These are phyloP conservation scores for Carex myosuroides DNA, from an alignment of 176 grass and related monocot genomes.

Conservation along the genomic window DNA sequence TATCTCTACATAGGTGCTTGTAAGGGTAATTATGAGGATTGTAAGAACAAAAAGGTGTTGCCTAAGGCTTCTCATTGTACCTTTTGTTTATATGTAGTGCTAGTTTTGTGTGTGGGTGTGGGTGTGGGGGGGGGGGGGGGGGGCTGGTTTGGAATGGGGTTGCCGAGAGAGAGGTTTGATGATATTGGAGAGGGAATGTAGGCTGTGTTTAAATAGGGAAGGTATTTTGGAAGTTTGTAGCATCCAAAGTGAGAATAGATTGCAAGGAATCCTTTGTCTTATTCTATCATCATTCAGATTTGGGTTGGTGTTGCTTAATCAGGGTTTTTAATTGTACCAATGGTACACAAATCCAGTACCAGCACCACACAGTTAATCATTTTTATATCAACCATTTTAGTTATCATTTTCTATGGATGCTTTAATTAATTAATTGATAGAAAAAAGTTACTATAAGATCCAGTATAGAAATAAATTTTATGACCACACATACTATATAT, in stretches of 20 bases:
- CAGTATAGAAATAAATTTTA: not conserved
- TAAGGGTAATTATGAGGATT: conserved; percentile 5
- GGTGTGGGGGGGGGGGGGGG: not conserved
- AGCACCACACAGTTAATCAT: not conserved
- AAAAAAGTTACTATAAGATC: not conserved
- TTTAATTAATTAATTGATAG: not conserved
- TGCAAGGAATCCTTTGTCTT: conserved; percentile 24
- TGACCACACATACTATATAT: not conserved
- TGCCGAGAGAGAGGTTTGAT: not conserved
- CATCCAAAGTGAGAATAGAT: conserved; percentile 11
- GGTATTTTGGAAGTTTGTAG: conserved; percentile 15
- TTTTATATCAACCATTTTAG: not conserved
- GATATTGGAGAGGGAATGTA: not conserved
- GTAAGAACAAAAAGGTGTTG: not conserved
- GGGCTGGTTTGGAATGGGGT: not conserved
- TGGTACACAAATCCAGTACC: not conserved
- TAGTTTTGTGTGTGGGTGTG: not conserved
- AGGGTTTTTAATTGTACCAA: not conserved
- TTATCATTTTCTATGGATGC: not conserved
- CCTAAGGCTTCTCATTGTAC: not conserved
- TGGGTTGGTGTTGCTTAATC: not conserved
- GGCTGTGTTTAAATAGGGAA: not conserved
- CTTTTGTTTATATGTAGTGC: not conserved
- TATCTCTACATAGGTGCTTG: not conserved
- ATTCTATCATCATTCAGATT: not conserved